A percentile compares a stretch with the other conserved stretches of the same genome.
Conservation (phyloP, 495 filamentous ascomycete species). For the Lindgomyces ingoldianus region DNA sequence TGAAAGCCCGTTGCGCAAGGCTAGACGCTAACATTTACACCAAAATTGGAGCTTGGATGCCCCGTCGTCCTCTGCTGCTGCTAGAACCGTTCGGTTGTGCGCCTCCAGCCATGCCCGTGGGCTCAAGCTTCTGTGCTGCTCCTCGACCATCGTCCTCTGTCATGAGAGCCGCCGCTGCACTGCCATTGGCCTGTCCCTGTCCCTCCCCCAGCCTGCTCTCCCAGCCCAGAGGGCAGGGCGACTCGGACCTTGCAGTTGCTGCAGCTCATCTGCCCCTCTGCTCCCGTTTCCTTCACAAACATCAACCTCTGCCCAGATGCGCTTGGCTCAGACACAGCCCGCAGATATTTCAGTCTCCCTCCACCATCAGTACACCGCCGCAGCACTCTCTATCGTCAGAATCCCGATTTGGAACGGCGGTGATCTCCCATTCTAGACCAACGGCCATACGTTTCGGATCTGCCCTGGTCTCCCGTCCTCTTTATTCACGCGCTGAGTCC, state of each 20-base stretch:
- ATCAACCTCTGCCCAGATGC: not conserved
- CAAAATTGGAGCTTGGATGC: conserved; percentile 26
- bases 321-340: conserved; percentile 34
- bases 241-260: conserved; percentile 29
- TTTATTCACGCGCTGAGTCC: conserved; percentile 31
- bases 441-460: conserved; percentile 15
- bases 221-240: conserved; percentile 2
- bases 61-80: conserved; percentile 26
- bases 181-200: conserved; percentile 26
- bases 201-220: conserved; percentile 1
- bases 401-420: conserved; percentile 34
- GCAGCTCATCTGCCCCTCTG: conserved; percentile 24
- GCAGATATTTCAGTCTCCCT: conserved; percentile 26
- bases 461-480: conserved; percentile 23
- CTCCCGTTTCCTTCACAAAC: not conserved
- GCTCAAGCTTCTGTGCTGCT: conserved; percentile 31
- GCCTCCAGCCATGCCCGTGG: conserved; percentile 31
- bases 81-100: conserved; percentile 37
- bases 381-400: conserved; percentile 35
- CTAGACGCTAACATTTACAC: conserved; percentile 4
- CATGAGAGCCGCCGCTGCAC: conserved; percentile 21
- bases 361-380: conserved; percentile 18
- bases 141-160: conserved; percentile 16
- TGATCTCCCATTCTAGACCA: conserved; percentile 15
- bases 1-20: conserved; percentile 6